These are phyloP conservation scores for Lactuca sativa DNA, from an alignment of 129 eudicot genomes.

Conservation along the genomic window DNA sequence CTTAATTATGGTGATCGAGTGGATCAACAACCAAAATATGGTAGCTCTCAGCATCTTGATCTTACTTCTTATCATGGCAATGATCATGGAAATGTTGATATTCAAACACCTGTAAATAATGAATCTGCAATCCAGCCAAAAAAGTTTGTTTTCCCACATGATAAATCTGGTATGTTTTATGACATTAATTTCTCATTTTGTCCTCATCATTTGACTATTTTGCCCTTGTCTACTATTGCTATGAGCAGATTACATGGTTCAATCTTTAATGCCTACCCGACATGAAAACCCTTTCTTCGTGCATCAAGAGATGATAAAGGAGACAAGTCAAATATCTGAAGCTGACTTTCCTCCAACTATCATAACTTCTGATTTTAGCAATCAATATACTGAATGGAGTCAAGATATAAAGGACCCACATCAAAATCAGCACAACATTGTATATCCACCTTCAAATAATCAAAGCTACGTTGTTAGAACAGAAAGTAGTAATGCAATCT, in stretches of 20 bases:
- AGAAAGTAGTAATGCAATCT: constrained; percentile 18
- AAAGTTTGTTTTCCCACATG: neutral
- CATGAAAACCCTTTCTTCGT: constrained; percentile 18
- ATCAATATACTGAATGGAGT: constrained; percentile 21
- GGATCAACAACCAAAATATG: constrained; percentile 22
- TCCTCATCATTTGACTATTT: neutral
- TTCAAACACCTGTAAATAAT: neutral
- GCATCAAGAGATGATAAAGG: constrained; percentile 19
- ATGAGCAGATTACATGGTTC: neutral
- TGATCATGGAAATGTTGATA: neutral
- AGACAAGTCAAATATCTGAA: constrained; percentile 9
- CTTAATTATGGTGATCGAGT: constrained; percentile 18
- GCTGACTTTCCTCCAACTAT: constrained; percentile 9
- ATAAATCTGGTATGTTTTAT: neutral
- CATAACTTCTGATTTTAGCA: constrained; percentile 1
- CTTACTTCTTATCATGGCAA: too few relatives aligned
- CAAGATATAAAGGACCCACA: constrained; percentile 1
- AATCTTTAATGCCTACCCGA: too few relatives aligned
- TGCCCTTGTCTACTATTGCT: neutral
- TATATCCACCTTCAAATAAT: constrained; percentile 22
- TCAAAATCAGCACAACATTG: constrained; percentile 19
- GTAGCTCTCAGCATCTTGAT: constrained; percentile 25
- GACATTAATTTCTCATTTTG: neutral
- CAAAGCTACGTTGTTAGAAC: constrained; percentile 16
- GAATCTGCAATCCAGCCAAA: constrained; percentile 20